phyloP scores from a whole-genome alignment of 2,329 filamentous ascomycete genomes.

The Septoria linicola region DNA sequence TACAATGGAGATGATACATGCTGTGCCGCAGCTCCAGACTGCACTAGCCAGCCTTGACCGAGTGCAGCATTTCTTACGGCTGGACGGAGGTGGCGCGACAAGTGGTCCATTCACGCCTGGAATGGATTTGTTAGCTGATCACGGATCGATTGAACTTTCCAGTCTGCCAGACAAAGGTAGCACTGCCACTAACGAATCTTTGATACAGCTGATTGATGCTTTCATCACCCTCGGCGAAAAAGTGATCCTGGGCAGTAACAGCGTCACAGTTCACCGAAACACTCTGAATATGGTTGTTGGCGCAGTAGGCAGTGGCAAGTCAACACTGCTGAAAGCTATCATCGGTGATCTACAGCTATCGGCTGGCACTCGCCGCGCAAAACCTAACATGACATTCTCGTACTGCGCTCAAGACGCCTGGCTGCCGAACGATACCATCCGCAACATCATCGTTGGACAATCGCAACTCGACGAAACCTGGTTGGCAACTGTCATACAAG shows the following conservation, averaged over 20 bases:
- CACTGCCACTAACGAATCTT: background rate
- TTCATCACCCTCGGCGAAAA: conserved; percentile 9
- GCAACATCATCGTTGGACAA: conserved; percentile 16
- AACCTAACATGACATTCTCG: conserved; percentile 2
- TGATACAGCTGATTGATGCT: conserved; percentile 5
- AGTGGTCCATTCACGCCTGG: background rate
- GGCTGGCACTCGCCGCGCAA: conserved; percentile 1
- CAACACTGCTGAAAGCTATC: conserved; percentile 18
- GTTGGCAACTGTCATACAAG: conserved; percentile 68
- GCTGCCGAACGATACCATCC: conserved; percentile 24
- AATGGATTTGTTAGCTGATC: no score
- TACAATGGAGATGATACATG: conserved; percentile 22
- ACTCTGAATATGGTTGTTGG: conserved; percentile 16
- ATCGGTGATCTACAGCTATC: conserved; percentile 15
- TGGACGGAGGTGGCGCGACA: background rate
- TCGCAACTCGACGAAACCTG: conserved; percentile 58
- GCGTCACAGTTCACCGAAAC: background rate
- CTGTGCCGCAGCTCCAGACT: conserved; percentile 20
- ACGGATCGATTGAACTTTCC: conserved; percentile 11
- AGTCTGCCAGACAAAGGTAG: background rate
- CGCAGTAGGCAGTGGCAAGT: conserved; percentile 19
- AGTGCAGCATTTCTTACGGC: conserved; percentile 21
- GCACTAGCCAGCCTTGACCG: conserved; percentile 26
- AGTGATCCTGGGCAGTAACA: conserved; percentile 11
- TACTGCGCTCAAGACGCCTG: conserved; percentile 26